Base-by-base conservation (phyloP, 331 rosid genomes). In the Quercus tomentella region DNA sequence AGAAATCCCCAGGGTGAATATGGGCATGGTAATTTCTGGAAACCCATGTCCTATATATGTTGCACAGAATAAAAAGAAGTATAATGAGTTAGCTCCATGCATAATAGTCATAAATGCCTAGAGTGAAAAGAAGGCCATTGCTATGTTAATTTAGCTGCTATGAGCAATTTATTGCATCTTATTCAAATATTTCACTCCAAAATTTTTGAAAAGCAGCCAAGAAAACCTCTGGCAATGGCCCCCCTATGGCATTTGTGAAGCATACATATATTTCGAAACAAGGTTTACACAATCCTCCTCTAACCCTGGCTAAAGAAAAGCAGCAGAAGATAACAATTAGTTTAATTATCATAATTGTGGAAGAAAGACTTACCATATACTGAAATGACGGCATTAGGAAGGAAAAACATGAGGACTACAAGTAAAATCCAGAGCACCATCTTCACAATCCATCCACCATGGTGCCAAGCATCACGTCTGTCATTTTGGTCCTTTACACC, bases 401-500 rank as follows among this genome's bases (percentile, higher is more conserved):
- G 79, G 88, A 96, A 90, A 87, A 96, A 96, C 86, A 89, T 70
- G 75, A 93, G 94, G 79, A 89, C 62, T 22, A 93, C 79, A 55
- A 96, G 91, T 92, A 96, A 78, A 80, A 89, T 73, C 98, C 99
- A 96, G 37, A 96, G 76, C 76, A 87, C 87, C 77, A 85, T 83
- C 87, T 96, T 96, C 12, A 79, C 94, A 81, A 85, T 80, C 99
- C 99, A 96, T 84, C 96, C 96, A 76, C 94, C 97, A 84, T 96
- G 99, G 70, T 96, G 99, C 98, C 97, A 91, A 18, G 96, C 83
- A 89, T 93, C 99, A 76, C 99, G 98, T 58, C 78, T 86, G 84
- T 96, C 99, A 83, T 89, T 91, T 84, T 86, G 97, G 86, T 96
- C 97, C 82, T 91, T 93, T 61, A 96, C 91, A 20, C 99, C 98